Evolutionary conservation across 2,329 filamentous ascomycete genomes (phyloP).

Genomic region (Xenoacremonium recifei): DNA sequence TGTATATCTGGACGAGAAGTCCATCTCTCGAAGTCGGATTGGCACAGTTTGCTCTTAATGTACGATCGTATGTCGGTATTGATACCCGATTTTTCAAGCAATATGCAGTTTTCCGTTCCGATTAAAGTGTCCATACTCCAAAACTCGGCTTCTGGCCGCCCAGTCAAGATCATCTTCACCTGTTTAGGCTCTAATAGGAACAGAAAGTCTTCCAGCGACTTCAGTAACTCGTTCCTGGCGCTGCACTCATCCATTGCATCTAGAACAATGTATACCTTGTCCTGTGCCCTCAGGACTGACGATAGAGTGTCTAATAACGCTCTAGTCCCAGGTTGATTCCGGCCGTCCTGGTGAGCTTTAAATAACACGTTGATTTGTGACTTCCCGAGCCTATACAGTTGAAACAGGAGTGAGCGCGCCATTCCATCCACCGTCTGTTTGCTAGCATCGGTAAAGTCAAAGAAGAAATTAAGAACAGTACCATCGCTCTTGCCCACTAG

Average conservation of each 20-base stretch:
- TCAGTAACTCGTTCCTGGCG: slow-evolving; percentile 14
- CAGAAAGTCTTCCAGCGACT: no score
- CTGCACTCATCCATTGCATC: slow-evolving; percentile 24
- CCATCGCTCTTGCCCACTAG: not conserved
- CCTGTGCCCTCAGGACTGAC: slow-evolving; percentile 16
- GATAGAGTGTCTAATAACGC: slow-evolving; percentile 2
- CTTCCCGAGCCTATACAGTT: slow-evolving; percentile 13
- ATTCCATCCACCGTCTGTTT: slow-evolving; percentile 18
- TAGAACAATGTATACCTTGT: slow-evolving; percentile 11
- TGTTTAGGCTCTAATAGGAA: slow-evolving; percentile 6
- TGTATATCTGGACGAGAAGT: slow-evolving; percentile 9
- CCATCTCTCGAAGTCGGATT: slow-evolving; percentile 14
- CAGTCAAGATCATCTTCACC: slow-evolving; percentile 11
- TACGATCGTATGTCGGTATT: slow-evolving; percentile 16
- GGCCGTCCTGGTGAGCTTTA: not conserved
- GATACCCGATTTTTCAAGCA: slow-evolving; percentile 12
- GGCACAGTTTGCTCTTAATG: slow-evolving; percentile 11
- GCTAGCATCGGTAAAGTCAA: slow-evolving; percentile 17
- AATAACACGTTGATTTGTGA: not conserved
- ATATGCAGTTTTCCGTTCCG: slow-evolving; percentile 13
- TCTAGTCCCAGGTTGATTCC: not conserved
- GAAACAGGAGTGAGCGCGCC: slow-evolving; percentile 13
- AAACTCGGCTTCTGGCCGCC: slow-evolving; percentile 19
- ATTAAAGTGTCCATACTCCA: slow-evolving; percentile 7
- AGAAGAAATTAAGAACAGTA: slow-evolving; percentile 13